Evolutionary conservation across 2,329 filamentous ascomycete genomes (phyloP), one percentile per base, ranked within the genome.

Genomic region (Penicillium frequentans): DNA sequence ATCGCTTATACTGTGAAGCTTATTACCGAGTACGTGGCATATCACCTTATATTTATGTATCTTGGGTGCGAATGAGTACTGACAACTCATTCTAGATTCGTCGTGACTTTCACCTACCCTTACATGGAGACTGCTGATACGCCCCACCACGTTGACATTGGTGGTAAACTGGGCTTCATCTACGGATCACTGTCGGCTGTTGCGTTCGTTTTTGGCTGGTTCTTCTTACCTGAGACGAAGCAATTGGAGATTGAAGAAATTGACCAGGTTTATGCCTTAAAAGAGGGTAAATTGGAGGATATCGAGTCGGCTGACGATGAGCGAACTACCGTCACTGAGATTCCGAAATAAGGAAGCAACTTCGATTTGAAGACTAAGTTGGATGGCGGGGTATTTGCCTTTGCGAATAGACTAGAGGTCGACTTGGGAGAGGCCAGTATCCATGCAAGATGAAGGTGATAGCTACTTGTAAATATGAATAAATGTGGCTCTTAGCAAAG

Each of bases 101-200:
- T 55, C 5, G 58, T 61, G 23, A 61, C 58, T 31, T 61, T 61
- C 24, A 54, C 58, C 9, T 61, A 61, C 21, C 58, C 58, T 3
- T 61, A 61, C 33, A 56, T 61, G 56, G 58, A 61, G 10, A 61
- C 56, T 23, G 55, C 52, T 6, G 29, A 61, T n/a, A 56, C 56
- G 1, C 58, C 58, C 2, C 52, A 52, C 9, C 58, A 61, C 47
- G 53, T 61, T 7, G 39, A 61, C 29, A 43, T 61, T 2, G 58
- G 58, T 33, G 58, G 56, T n/a, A 56, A 56, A 44, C 35, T 61
- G 5, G 58, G 58, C 9, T 61, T 61, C 24, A 61, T 61, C 23
- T 61, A 61, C 11, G 58, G 58, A 1, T 61, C 58, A 7, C 42
- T 61, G 33, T 61, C 56, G 3, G 56, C 53, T 4, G 26, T 61